These are phyloP conservation scores for Backusella parvicylindrica DNA, from an alignment of 192 early-diverging fungal species.

Conservation along the genomic window DNA sequence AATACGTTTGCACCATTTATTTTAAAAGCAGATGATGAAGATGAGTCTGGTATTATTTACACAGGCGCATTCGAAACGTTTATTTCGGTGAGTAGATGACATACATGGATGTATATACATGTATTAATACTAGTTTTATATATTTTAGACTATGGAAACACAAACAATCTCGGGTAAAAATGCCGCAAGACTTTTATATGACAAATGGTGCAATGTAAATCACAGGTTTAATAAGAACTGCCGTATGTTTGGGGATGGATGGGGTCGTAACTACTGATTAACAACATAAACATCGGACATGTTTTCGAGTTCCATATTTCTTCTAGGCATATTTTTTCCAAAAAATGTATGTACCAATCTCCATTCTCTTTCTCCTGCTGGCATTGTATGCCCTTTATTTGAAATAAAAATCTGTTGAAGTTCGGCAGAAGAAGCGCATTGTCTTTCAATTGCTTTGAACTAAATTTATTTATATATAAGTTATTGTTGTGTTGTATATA, in stretches of 20 bases:
- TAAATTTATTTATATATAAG: background rate
- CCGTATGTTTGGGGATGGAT: constrained; percentile 30
- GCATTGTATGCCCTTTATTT: constrained; percentile 64
- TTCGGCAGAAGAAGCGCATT: constrained; percentile 30
- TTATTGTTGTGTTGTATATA: background rate
- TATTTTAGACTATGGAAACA: constrained; percentile 61
- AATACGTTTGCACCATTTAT: constrained; percentile 20
- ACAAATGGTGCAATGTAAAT: constrained; percentile 26
- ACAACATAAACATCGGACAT: constrained; percentile 68
- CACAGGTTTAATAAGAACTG: background rate
- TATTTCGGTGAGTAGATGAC: constrained; percentile 45
- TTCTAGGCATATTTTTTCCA: constrained; percentile 42
- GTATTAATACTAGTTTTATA: background rate
- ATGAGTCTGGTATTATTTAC: constrained; percentile 48
- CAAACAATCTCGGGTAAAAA: constrained; percentile 56
- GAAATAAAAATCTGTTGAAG: constrained; percentile 40
- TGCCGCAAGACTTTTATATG: constrained; percentile 47
- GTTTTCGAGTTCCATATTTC: constrained; percentile 52
- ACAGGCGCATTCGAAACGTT: constrained; percentile 57
- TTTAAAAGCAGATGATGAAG: constrained; percentile 28
- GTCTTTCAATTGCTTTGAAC: constrained; percentile 30
- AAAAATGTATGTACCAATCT: constrained; percentile 62
- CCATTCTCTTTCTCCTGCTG: constrained; percentile 59
- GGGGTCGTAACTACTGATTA: constrained; percentile 32
- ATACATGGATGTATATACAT: background rate